Percentiles rank a stretch among this genome's conserved stretches.
These are phyloP conservation scores for Xenoacremonium recifei DNA, from an alignment of 2,329 filamentous ascomycete species.

Conservation along the genomic window DNA sequence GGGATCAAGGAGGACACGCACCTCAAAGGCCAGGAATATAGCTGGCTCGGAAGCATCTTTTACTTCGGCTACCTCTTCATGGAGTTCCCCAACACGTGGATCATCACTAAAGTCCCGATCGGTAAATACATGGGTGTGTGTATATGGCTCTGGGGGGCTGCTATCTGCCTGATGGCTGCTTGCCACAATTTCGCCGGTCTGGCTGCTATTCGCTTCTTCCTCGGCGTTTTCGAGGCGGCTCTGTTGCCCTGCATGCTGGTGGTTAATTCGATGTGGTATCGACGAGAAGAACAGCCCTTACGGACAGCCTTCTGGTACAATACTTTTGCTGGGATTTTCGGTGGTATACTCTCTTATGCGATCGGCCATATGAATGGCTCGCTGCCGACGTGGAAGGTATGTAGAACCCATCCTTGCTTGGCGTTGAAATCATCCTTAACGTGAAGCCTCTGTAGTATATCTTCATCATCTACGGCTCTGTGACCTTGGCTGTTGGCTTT, in stretches of 20 bases:
- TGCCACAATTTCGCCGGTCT: neutral
- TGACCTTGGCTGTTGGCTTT: constrained; percentile 12
- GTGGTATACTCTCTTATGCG: constrained; percentile 29
- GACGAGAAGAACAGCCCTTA: neutral
- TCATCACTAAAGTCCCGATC: neutral
- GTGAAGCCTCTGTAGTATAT: no score
- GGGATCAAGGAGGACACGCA: no score
- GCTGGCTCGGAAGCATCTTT: neutral
- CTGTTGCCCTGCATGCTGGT: neutral
- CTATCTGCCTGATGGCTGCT: neutral
- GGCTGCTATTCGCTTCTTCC: neutral
- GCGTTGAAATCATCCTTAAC: no score
- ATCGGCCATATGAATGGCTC: constrained; percentile 28
- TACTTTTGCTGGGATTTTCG: constrained; percentile 32
- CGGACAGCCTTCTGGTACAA: neutral
- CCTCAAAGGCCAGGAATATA: neutral
- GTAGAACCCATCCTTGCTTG: rapidly evolving
- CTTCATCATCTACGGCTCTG: constrained; percentile 24
- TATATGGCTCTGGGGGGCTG: neutral
- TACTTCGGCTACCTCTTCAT: neutral
- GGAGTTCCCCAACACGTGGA: neutral
- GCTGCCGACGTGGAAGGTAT: constrained; percentile 19
- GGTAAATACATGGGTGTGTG: neutral
- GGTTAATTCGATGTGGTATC: neutral
- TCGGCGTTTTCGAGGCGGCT: neutral